phyloP scores from a whole-genome alignment of 2,329 filamentous ascomycete genomes.

The Penicillium sclerotigenum region DNA sequence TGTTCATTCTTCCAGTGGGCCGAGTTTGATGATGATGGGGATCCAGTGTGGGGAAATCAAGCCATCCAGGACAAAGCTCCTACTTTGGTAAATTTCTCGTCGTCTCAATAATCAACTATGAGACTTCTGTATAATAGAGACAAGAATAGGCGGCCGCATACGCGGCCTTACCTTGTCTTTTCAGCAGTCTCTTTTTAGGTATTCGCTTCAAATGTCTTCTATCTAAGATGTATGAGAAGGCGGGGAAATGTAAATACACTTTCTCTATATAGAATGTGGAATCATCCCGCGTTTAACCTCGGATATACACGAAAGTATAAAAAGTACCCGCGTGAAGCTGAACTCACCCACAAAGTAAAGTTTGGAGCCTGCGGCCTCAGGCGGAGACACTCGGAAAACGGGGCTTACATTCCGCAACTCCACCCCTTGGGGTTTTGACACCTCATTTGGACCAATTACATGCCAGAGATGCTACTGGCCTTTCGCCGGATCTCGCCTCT shows the following conservation, averaged over 20 bases:
- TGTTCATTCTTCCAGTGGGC: conserved; percentile 85
- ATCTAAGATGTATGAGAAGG: too few relatives aligned
- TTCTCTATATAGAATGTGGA: too few relatives aligned
- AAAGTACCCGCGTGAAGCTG: too few relatives aligned
- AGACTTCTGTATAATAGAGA: background rate
- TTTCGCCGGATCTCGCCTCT: background rate
- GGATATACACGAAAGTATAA: background rate
- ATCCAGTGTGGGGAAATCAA: conserved; percentile 60
- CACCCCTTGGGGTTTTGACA: background rate
- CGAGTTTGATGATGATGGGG: conserved; percentile 79
- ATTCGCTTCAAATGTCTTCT: too few relatives aligned
- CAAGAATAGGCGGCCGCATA: too few relatives aligned
- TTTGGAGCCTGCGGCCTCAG: background rate
- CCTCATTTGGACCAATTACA: background rate
- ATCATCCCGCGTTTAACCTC: background rate
- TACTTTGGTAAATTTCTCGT: conserved; percentile 27
- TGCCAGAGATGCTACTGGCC: background rate
- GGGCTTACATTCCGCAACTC: background rate
- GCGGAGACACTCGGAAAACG: background rate
- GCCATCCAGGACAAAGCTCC: conserved; percentile 19
- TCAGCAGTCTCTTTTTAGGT: too few relatives aligned
- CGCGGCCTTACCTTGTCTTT: too few relatives aligned
- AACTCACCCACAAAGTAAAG: background rate
- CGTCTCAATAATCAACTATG: conserved; percentile 17
- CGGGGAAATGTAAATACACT: too few relatives aligned